Percentiles rank a stretch among this genome's conserved stretches.
Conservation (phyloP, 176 grass and related monocot species). For the Pharus latifolius region DNA sequence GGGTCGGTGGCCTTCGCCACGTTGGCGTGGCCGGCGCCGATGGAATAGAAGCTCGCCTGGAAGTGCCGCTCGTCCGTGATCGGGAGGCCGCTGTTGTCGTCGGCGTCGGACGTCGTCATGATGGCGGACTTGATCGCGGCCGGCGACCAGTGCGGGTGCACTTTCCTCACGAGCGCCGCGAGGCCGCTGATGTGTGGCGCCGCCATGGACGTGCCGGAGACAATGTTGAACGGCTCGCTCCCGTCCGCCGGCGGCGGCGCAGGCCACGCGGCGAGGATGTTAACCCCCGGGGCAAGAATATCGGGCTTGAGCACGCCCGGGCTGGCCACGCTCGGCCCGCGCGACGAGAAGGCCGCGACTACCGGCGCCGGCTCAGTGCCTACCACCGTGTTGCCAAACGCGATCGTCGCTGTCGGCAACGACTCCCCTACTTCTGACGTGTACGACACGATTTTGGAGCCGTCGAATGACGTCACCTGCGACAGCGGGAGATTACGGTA, state of each 20-base stretch:
- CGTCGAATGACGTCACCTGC: constrained; percentile 21
- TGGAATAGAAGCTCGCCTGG: constrained; percentile 23
- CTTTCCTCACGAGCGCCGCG: constrained; percentile 36
- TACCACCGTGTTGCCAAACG: constrained; percentile 33
- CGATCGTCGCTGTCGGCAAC: constrained; percentile 16
- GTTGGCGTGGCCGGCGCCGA: constrained; percentile 43
- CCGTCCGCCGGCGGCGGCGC: not conserved
- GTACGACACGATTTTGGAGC: constrained; percentile 20
- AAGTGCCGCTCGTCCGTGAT: constrained; percentile 39
- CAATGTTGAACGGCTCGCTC: constrained; percentile 17
- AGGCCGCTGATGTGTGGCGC: constrained; percentile 50
- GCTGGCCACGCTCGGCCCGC: constrained; percentile 26
- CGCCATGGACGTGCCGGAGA: constrained; percentile 70
- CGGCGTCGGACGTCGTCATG: constrained; percentile 43
- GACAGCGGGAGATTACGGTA: constrained; percentile 21
- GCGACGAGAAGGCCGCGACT: constrained; percentile 48
- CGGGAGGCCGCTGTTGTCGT: constrained; percentile 6
- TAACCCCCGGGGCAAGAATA: constrained; percentile 56
- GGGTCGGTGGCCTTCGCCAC: constrained; percentile 31
- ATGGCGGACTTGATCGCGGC: constrained; percentile 59
- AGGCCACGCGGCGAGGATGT: constrained; percentile 61
- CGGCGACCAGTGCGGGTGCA: constrained; percentile 48
- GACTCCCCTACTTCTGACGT: not conserved
- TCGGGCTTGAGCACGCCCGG: constrained; percentile 59
- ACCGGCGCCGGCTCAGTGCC: constrained; percentile 32